Conservation (phyloP, 768 basidiomycete genomes). For the Fistulinella prunicolor region DNA sequence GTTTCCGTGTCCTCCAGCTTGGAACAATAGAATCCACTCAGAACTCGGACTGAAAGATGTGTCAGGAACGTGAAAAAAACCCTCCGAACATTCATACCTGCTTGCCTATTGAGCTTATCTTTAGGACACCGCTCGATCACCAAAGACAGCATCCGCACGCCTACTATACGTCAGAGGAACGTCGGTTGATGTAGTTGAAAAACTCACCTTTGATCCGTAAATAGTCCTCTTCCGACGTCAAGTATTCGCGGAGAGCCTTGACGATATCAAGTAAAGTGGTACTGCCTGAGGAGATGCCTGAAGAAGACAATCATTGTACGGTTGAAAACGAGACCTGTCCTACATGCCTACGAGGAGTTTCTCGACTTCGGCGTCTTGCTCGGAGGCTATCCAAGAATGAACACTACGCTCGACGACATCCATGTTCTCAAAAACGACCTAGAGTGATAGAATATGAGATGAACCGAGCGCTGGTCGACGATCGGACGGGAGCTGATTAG, state of each 20-base stretch:
- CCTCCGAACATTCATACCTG: conserved; percentile 50
- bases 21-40: conserved; percentile 78
- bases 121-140: conserved; percentile 61
- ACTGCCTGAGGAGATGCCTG: conserved; percentile 54
- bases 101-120: conserved; percentile 71
- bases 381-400: conserved; percentile 70
- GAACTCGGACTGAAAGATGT: conserved; percentile 63
- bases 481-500: too few species aligned
- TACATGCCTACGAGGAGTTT: conserved; percentile 55
- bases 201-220: conserved; percentile 72
- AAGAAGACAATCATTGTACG: conserved; percentile 1
- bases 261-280: conserved; percentile 73
- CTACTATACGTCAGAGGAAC: conserved; percentile 39
- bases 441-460: background rate
- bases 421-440: conserved; percentile 26
- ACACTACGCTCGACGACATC: conserved; percentile 51
- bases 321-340: background rate
- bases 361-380: conserved; percentile 56
- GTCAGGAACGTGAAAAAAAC: background rate
- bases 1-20: conserved; percentile 87
- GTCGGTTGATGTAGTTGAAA: background rate
- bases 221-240: conserved; percentile 82
- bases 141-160: conserved; percentile 77
- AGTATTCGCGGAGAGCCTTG: conserved; percentile 80
- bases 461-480: too few species aligned